These are phyloP conservation scores for Syncephalastrum sp. DNA, from an alignment of 371 early-diverging fungal genomes.

Conservation along the genomic window DNA sequence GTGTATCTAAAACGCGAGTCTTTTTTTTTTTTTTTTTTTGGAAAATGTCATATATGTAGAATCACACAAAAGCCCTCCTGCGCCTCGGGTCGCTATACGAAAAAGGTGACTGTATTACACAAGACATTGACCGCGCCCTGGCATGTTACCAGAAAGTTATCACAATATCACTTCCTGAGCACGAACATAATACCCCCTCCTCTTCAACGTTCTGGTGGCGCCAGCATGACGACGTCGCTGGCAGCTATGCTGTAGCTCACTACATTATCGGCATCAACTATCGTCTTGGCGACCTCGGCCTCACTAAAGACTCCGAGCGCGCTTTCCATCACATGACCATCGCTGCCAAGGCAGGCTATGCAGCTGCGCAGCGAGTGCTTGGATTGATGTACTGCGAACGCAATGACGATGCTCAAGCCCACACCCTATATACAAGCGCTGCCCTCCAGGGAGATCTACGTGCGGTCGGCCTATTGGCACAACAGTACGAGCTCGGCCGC, in stretches of 20 bases:
- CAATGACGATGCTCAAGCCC: constrained; percentile 3
- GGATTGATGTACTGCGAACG: constrained; percentile 23
- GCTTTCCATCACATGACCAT: constrained; percentile 25
- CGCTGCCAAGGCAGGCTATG: constrained; percentile 22
- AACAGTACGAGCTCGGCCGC: constrained; percentile 19
- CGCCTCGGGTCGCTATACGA: constrained; percentile 23
- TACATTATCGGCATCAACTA: constrained; percentile 27
- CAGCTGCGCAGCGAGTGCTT: constrained; percentile 27
- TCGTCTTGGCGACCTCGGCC: constrained; percentile 15
- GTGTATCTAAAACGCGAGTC: not conserved
- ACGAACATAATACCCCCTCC: too few species aligned
- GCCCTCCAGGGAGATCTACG: constrained; percentile 21
- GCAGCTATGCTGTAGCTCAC: constrained; percentile 19
- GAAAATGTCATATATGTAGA: constrained; percentile 5
- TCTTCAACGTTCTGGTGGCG: too few species aligned
- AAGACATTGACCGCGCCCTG: constrained; percentile 14
- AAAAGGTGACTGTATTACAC: constrained; percentile 16
- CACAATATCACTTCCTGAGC: constrained; percentile 10
- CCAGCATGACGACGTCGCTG: too few species aligned
- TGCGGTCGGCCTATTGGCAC: constrained; percentile 18
- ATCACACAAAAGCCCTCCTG: constrained; percentile 17
- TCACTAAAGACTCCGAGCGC: constrained; percentile 8
- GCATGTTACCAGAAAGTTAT: constrained; percentile 22
- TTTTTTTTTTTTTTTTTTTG: constrained; percentile 4
- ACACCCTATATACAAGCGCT: constrained; percentile 15